Conservation (phyloP, 345 rosid genomes). For the Eucalyptus globulus region DNA sequence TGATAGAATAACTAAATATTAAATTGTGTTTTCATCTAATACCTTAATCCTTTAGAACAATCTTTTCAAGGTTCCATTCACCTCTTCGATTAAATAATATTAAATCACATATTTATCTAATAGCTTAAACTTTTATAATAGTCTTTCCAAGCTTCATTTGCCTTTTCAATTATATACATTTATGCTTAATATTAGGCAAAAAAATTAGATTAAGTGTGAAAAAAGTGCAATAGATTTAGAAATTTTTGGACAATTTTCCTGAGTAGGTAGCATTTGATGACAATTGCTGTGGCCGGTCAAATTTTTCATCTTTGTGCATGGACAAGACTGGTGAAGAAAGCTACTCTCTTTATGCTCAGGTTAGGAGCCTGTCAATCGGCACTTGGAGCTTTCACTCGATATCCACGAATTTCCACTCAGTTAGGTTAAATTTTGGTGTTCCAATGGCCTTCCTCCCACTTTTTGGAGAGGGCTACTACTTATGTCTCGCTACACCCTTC, state of each 20-base stretch:
- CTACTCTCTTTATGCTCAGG: background rate
- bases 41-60: no score
- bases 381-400: background rate
- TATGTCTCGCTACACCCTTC: background rate
- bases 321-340: background rate
- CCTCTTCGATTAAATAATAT: no score
- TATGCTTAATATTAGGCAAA: no score
- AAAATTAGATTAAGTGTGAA: background rate
- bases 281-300: background rate
- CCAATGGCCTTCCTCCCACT: background rate
- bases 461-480: background rate
- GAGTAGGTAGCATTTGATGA: background rate
- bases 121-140: no score
- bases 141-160: no score
- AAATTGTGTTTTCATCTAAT: no score
- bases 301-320: background rate
- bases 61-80: no score
- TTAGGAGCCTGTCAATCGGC: background rate
- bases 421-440: background rate
- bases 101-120: accelerated
- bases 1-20: no score
- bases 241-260: background rate
- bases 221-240: background rate
- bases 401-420: background rate
- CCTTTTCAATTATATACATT: no score